Base-by-base conservation (phyloP, 2,329 filamentous ascomycete genomes). In the Penicillium sumatraense region DNA sequence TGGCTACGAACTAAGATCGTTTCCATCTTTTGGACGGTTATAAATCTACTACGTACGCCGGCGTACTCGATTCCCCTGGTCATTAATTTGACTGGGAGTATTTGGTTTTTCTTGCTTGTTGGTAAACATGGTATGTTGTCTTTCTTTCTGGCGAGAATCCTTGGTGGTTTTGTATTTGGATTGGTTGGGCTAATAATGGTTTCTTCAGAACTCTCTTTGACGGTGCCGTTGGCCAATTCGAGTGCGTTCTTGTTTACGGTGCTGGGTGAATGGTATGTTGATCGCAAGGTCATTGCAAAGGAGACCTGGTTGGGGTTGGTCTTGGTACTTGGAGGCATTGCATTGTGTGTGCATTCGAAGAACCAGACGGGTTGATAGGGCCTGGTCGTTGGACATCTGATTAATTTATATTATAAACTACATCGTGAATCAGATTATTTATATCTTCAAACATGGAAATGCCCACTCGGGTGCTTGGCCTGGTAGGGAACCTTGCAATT, bases 31-130 rank as follows among this genome's bases (percentile, higher is more conserved):
- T 95, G 91, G 70, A 88, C 87, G 3, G 89, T 93, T 1, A 68
- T 87, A 11, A 93, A 96, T 69, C 79, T 97, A 55, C 75, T 98
- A 49, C 81, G 83, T 55, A 92, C 92, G 64, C 93, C 93, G 31
- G 83, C 85, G 16, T 98, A 98, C 75, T 90, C 91, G 5, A 77
- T 96, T 23, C 93, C 93, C 18, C 75, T 98, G 64, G 76, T 96
- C 49, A 76, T 96, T 55, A 98, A 98, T 72, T 77, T 98, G 50
- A 96, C 93, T 2, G 93, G 93, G 26, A 96, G 91, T 69, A 83
- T 97, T 52, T 98, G 93, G 93, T 98, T 98, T 76, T 98, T 98
- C 67, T 76, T 98, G 63, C 80, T 98, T 61, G 93, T 98, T 75
- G 93, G 93, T 6, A 86, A 95, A 73, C 93, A 93, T 67, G 92